Evolutionary conservation across 768 basidiomycete species (phyloP), one percentile per base, ranked within the genome.

Genomic region (Mycena vulgaris): DNA sequence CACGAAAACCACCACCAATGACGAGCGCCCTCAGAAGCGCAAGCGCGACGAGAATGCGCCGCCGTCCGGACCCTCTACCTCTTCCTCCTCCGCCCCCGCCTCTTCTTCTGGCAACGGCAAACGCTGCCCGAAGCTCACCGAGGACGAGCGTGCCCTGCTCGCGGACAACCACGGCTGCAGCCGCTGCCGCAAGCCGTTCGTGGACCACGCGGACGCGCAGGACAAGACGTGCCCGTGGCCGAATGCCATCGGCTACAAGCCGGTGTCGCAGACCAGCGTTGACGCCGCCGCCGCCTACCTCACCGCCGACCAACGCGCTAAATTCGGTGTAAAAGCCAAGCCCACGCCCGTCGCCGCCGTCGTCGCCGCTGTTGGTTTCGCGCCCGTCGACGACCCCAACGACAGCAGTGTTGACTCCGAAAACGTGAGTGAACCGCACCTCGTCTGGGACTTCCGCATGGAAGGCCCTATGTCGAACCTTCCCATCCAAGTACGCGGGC

Each of bases 181-280:
- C 23, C 48, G 48, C 48, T 49, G 48, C 48, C 48, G 48, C 48
- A 10, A 8, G 9, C 48, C 48, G 4, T 49, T 49, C 48, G 48
- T 49, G 8, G 48, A 11, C 27, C 48, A 49, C 27, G 35, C 35
- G 35, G 35, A 37, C 35, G 35, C 35, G 14, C 48, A 27, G 23
- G 48, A 49, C 23, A 49, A 49, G 25, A 49, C 48, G n/a, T 49
- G 48, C 48, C 48, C 27, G 25, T 49, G 48, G 48, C 48, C 48
- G 23, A 25, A 10, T 16, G 48, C 48, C 10, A 49, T 23, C 48
- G 25, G 25, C 48, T 49, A 49, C 48, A 49, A 49, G 27, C 48
- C 23, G 7, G 25, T 49, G 23, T 11, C 27, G n/a, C 48, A 49
- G 48, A 13, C 35, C 35, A 37, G 8, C 14, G 35, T 37, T 14